phyloP scores from a whole-genome alignment of 768 basidiomycete genomes.

The Wakefieldia striispora region DNA sequence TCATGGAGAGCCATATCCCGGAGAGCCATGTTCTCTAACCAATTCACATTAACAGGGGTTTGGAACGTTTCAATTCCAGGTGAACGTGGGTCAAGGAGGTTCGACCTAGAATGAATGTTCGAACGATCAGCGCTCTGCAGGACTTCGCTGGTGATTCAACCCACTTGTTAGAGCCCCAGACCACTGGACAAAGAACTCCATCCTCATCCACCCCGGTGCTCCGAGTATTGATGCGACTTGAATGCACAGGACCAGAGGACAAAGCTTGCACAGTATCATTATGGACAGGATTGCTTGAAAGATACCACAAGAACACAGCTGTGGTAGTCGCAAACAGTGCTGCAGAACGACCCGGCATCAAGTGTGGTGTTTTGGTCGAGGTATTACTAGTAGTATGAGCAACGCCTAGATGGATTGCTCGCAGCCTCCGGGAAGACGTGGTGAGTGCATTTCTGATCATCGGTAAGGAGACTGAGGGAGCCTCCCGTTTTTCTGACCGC shows the following conservation, averaged over 20 bases:
- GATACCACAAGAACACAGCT: conserved; percentile 39
- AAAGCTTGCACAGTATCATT: conserved; percentile 31
- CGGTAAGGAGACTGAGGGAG: not conserved
- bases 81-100: conserved; percentile 42
- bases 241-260: conserved; percentile 1
- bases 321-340: conserved; percentile 22
- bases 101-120: conserved; percentile 38
- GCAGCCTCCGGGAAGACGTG: conserved; percentile 3
- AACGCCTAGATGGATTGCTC: conserved; percentile 6
- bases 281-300: conserved; percentile 32
- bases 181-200: conserved; percentile 45
- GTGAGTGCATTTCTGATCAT: conserved; percentile 16
- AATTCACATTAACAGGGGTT: conserved; percentile 48
- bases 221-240: conserved; percentile 7
- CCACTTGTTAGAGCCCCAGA: conserved; percentile 79
- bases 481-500: no score
- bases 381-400: not conserved
- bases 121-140: not conserved
- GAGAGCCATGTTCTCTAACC: conserved; percentile 67
- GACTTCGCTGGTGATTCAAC: conserved; percentile 12
- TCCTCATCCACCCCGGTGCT: conserved; percentile 26
- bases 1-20: conserved; percentile 70
- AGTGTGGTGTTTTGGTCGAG: not conserved
- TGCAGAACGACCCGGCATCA: conserved; percentile 10
- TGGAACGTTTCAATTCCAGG: conserved; percentile 42